A percentile compares a stretch with the other conserved stretches of the same genome.
Evolutionary conservation across 805 yeast species (phyloP).

Genomic region (Lachancea fermentati): DNA sequence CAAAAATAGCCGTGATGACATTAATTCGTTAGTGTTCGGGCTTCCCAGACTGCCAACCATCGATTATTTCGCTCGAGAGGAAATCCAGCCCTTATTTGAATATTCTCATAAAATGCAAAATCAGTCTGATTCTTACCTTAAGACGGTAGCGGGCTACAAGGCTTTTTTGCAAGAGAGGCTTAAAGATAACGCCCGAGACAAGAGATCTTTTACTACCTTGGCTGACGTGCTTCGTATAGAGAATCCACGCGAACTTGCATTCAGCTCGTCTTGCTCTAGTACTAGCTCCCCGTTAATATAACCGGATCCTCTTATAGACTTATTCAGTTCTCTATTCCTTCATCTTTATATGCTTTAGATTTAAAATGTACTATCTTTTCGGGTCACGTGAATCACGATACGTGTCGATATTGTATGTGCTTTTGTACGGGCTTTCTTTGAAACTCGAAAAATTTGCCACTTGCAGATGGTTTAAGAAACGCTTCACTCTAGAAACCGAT

Average conservation of each 20-base stretch:
- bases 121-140: conserved; percentile 1
- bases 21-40: conserved; percentile 56
- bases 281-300: conserved; percentile 7
- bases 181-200: conserved; percentile 1
- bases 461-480: too few relatives aligned
- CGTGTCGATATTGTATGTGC: too few relatives aligned
- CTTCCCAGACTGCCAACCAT: conserved; percentile 68
- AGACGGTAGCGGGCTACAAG: conserved; percentile 5
- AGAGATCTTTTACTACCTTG: conserved; percentile 2
- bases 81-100: conserved; percentile 12
- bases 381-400: too few relatives aligned
- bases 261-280: conserved; percentile 4
- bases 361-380: too few relatives aligned
- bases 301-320: too few relatives aligned
- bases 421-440: not conserved
- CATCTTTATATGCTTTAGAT: too few relatives aligned
- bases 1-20: conserved; percentile 46
- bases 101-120: not conserved
- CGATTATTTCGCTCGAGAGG: conserved; percentile 39
- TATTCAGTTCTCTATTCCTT: too few relatives aligned
- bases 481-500: too few relatives aligned
- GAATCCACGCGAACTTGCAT: not conserved
- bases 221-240: conserved; percentile 3
- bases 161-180: conserved; percentile 1
- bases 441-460: conserved; percentile 3